Conservation (phyloP, 176 grass and related monocot genomes). For the Phyllostachys edulis region DNA sequence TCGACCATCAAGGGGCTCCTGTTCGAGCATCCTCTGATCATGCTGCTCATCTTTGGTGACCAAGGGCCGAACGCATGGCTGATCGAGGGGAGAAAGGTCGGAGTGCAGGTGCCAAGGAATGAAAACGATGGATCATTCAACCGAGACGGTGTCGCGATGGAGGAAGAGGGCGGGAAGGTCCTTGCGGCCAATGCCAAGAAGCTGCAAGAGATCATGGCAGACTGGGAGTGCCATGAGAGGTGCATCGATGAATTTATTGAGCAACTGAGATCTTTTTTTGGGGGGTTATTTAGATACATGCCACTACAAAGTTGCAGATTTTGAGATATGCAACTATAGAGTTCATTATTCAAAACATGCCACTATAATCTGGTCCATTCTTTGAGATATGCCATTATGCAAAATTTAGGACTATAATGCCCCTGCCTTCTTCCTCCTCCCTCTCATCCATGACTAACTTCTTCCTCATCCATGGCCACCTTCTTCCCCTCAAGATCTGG, state of each 20-base stretch:
- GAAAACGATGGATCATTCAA: conserved; percentile 33
- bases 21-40: conserved; percentile 50
- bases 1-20: conserved; percentile 44
- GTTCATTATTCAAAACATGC: too few relatives aligned
- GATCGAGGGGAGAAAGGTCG: conserved; percentile 23
- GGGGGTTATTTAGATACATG: too few relatives aligned
- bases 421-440: too few relatives aligned
- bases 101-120: conserved; percentile 30
- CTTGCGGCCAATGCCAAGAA: conserved; percentile 29
- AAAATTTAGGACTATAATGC: too few relatives aligned
- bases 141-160: conserved; percentile 34
- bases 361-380: too few relatives aligned
- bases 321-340: too few relatives aligned
- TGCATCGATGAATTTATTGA: conserved; percentile 43
- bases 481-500: too few relatives aligned
- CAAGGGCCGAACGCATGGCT: conserved; percentile 35
- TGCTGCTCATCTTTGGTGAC: conserved; percentile 39
- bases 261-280: conserved; percentile 7
- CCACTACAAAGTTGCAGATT: too few relatives aligned
- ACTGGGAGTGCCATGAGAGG: conserved; percentile 23
- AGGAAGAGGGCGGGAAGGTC: conserved; percentile 25
- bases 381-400: too few relatives aligned
- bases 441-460: too few relatives aligned
- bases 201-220: conserved; percentile 30
- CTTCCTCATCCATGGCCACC: too few relatives aligned